Percentiles rank a stretch among this genome's conserved stretches.
Conservation (phyloP, 164 flowering plant genomes). For the Macadamia integrifolia region DNA sequence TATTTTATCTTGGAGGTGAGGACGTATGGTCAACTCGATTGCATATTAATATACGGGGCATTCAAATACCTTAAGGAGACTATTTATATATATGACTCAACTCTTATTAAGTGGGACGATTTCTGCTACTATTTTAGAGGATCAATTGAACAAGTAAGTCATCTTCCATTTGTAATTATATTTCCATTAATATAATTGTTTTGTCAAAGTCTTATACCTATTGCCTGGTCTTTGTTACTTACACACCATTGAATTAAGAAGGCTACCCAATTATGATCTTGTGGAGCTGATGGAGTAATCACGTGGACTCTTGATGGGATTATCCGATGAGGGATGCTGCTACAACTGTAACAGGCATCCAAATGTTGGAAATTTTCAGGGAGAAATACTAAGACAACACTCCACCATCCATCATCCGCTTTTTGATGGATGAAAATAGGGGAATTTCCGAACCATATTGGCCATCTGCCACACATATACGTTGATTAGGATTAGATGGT, state of each 20-base stretch:
- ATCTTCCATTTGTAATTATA: too few species aligned
- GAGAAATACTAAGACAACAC: constrained; percentile 52
- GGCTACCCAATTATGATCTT: constrained; percentile 43
- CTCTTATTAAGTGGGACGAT: too few species aligned
- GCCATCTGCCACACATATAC: constrained; percentile 76
- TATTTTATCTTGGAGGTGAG: too few species aligned
- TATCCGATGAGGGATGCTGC: constrained; percentile 30
- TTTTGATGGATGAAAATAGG: constrained; percentile 62
- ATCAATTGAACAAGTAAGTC: too few species aligned
- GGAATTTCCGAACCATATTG: constrained; percentile 72
- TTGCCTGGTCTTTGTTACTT: too few species aligned
- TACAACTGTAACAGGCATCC: background rate
- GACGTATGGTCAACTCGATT: too few species aligned
- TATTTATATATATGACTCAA: too few species aligned
- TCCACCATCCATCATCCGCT: constrained; percentile 93
- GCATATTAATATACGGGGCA: too few species aligned
- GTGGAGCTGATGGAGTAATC: constrained; percentile 72
- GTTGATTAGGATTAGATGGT: constrained; percentile 39
- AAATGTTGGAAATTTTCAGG: constrained; percentile 19
- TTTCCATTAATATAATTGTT: too few species aligned
- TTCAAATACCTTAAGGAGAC: too few species aligned
- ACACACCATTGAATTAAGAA: constrained; percentile 66
- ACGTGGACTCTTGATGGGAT: constrained; percentile 85
- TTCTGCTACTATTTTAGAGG: too few species aligned
- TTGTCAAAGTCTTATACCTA: too few species aligned